phyloP scores from a whole-genome alignment of 208 protist species.

The Leishmania tropica region DNA sequence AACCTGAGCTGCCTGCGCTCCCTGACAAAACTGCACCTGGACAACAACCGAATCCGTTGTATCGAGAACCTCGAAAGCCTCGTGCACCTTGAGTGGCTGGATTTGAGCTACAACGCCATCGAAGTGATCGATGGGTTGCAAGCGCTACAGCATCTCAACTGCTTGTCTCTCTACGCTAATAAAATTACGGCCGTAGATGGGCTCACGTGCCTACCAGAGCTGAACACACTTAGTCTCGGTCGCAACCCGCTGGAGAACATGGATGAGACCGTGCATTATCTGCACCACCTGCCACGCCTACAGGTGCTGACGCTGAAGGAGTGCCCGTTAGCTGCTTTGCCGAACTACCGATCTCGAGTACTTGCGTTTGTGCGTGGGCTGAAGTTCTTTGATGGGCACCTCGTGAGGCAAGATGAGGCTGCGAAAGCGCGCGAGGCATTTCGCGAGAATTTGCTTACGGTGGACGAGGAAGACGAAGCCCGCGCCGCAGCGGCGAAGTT shows the following conservation, averaged over 20 bases:
- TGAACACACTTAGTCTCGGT: constrained; percentile 92
- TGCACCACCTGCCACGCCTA: constrained; percentile 72
- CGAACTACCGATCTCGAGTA: constrained; percentile 67
- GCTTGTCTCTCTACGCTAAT: constrained; percentile 92
- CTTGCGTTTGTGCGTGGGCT: constrained; percentile 78
- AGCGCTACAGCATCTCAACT: constrained; percentile 80
- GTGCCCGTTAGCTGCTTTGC: constrained; percentile 53
- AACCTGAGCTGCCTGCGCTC: constrained; percentile 85
- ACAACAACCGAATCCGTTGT: constrained; percentile 94
- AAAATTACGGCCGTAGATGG: constrained; percentile 73
- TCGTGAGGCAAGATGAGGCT: constrained; percentile 50
- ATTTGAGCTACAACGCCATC: constrained; percentile 96
- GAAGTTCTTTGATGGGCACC: constrained; percentile 67
- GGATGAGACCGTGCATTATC: constrained; percentile 84
- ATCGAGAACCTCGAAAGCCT: constrained; percentile 93
- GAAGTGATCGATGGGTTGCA: constrained; percentile 89
- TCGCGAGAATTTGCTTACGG: constrained; percentile 77
- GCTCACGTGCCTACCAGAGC: constrained; percentile 67
- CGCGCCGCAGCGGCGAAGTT: constrained; percentile 34
- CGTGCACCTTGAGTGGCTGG: constrained; percentile 77
- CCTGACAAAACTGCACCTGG: constrained; percentile 93
- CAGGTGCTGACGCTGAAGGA: constrained; percentile 89
- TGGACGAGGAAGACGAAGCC: constrained; percentile 84
- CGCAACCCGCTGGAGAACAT: constrained; percentile 91
- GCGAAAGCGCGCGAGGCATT: constrained; percentile 70